Percentiles rank a stretch among this genome's conserved stretches.
Conservation (phyloP, 164 flowering plant species). For the Vitis rotundifolia region DNA sequence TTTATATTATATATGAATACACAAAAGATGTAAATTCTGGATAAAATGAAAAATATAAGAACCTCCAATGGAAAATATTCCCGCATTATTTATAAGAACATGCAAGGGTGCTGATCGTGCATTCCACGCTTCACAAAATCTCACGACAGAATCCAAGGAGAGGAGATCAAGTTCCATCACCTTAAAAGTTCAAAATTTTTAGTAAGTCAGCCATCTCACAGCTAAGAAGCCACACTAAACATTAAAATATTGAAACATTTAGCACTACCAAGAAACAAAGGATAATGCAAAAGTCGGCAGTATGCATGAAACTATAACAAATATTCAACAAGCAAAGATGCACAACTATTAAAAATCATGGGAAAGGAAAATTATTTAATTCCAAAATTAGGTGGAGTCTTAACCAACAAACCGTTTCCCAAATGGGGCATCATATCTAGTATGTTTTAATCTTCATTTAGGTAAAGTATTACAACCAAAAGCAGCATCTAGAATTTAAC, state of each 20-base stretch:
- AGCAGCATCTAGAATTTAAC: too few species aligned
- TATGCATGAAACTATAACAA: not conserved
- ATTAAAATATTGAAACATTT: not conserved
- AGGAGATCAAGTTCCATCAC: conserved; percentile 95
- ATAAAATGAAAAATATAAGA: not conserved
- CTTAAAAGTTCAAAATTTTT: conserved; percentile 32
- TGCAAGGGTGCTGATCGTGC: conserved; percentile 78
- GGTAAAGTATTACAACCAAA: not conserved
- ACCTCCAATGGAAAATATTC: conserved; percentile 95
- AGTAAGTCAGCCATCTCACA: not conserved
- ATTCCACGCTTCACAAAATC: conserved; percentile 87
- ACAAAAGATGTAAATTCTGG: not conserved
- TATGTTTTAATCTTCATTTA: too few species aligned
- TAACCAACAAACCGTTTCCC: not conserved
- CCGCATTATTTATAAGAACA: conserved; percentile 95
- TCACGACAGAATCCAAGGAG: conserved; percentile 84
- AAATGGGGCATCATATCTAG: not conserved
- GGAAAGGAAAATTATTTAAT: too few species aligned
- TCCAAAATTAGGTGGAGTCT: not conserved
- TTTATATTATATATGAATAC: not conserved
- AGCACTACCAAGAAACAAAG: not conserved
- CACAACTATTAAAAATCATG: not conserved
- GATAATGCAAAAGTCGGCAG: not conserved
- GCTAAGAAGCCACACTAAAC: not conserved
- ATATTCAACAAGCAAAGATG: not conserved